Evolutionary conservation across 2,329 filamentous ascomycete species (phyloP).

Genomic region (Aureobasidium sp.): DNA sequence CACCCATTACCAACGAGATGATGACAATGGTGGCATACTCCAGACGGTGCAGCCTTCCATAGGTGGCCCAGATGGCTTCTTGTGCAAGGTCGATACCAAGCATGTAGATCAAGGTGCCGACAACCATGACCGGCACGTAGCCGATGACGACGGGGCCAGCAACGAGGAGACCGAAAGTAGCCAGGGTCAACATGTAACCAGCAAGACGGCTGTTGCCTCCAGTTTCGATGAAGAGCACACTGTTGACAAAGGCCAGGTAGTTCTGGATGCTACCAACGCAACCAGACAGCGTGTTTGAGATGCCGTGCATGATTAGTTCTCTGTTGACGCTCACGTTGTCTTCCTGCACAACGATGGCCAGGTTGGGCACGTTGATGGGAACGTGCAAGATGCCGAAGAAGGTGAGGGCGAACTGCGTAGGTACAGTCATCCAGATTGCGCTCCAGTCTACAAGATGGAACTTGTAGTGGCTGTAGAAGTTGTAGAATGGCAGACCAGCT

Average conservation of each 20-base stretch:
- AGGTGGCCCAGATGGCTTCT: conserved; percentile 81
- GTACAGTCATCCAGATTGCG: conserved; percentile 73
- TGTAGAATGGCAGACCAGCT: conserved; percentile 85
- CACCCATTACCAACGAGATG: conserved; percentile 92
- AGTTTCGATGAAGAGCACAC: conserved; percentile 89
- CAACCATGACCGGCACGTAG: conserved; percentile 93
- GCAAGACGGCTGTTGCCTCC: conserved; percentile 81
- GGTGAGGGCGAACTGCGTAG: conserved; percentile 91
- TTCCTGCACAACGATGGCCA: conserved; percentile 83
- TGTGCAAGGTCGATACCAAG: conserved; percentile 85
- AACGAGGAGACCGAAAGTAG: conserved; percentile 74
- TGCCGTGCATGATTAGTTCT: conserved; percentile 84
- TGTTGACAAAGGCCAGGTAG: conserved; percentile 96
- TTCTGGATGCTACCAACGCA: conserved; percentile 83
- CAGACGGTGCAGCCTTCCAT: conserved; percentile 74
- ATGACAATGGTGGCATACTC: conserved; percentile 84
- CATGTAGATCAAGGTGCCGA: conserved; percentile 88
- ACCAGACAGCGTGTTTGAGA: conserved; percentile 87
- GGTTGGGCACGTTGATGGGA: conserved; percentile 91
- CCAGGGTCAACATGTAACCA: conserved; percentile 70
- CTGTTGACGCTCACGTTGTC: conserved; percentile 87
- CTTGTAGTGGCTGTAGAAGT: conserved; percentile 90
- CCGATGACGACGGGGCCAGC: conserved; percentile 83
- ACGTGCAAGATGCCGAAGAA: conserved; percentile 97
- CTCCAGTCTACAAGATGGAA: conserved; percentile 59